Conservation (phyloP, 164 flowering plant genomes). For the Vitis labrusca region DNA sequence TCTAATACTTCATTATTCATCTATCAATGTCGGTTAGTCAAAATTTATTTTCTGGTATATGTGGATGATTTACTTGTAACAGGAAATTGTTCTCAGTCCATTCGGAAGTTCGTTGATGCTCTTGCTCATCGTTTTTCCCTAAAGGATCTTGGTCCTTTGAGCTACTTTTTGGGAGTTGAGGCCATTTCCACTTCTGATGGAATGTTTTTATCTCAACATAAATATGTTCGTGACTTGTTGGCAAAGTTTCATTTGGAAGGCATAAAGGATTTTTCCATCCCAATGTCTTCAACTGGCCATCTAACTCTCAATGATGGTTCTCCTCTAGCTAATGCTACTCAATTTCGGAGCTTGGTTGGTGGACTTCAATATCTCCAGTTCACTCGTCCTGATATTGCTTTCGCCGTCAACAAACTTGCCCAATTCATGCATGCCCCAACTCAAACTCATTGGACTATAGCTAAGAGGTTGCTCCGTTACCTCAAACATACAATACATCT, state of each 20-base stretch:
- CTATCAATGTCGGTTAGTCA: too few relatives aligned
- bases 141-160: too few relatives aligned
- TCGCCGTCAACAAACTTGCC: constrained; percentile 5
- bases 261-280: constrained; percentile 6
- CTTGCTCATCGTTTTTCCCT: too few relatives aligned
- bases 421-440: constrained; percentile 4
- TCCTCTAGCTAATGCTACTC: constrained; percentile 5
- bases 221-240: constrained; percentile 9
- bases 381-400: constrained; percentile 7
- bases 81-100: too few relatives aligned
- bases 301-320: not conserved
- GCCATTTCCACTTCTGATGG: constrained; percentile 5
- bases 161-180: not conserved
- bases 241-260: constrained; percentile 6
- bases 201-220: constrained; percentile 7
- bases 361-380: not conserved
- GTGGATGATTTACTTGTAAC: too few relatives aligned
- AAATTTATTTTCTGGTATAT: too few relatives aligned
- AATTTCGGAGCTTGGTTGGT: constrained; percentile 9
- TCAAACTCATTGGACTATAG: not conserved
- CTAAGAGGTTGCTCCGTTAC: constrained; percentile 7
- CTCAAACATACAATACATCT: constrained; percentile 5
- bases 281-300: not conserved
- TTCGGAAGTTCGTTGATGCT: too few relatives aligned
- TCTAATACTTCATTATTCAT: too few relatives aligned